Base-by-base conservation (phyloP, 352 stramenopile species). In the Globisporangium mamillatum region DNA sequence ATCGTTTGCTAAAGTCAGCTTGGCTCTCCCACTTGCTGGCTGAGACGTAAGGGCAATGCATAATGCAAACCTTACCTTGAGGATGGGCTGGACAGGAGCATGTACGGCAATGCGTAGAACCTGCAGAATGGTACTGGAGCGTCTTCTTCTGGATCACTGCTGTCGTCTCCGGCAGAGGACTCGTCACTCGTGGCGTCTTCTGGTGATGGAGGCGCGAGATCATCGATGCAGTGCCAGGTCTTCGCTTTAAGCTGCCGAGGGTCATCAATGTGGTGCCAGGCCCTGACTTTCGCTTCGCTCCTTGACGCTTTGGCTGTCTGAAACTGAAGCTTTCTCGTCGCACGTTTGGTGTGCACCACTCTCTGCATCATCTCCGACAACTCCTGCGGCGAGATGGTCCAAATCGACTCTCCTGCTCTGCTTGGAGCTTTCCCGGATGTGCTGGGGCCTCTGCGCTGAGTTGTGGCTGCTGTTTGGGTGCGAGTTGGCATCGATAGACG, bases 101-200 rank as follows among this genome's bases (percentile, higher is more conserved):
- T 55, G 6, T 25, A 50, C 36, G 58, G 9, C 22, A 70, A 36
- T 3, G 65, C 53, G 20, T 64, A 53, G 53, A 59, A 72, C n/a
- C 34, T 60, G 53, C 55, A 34, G 8, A 46, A 36, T 10, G 25
- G 3, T 16, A 48, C 48, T 20, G 12, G 38, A 1, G 50, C 25
- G 29, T 64, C 55, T 9, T 60, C 66, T 32, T 71, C 66, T 6
- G 27, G 20, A 10, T 71, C 59, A 12, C 50, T 71, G 59, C 50
- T 67, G 55, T 55, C 60, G 32, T 62, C 66, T 25, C 55, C 66
- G 1, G 27, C 25, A n/a, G 50, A 66, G 3, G 65, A 61, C 10
- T 67, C 52, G 48, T 67, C 54, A 6, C 66, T 72, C 59, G 32
- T n/a, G 27, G 25, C 32, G 10, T 64, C 48, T 27, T 63, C 29